Conservation (phyloP, 1,139 yeast species). For the Saccharomyces hybrid region DNA sequence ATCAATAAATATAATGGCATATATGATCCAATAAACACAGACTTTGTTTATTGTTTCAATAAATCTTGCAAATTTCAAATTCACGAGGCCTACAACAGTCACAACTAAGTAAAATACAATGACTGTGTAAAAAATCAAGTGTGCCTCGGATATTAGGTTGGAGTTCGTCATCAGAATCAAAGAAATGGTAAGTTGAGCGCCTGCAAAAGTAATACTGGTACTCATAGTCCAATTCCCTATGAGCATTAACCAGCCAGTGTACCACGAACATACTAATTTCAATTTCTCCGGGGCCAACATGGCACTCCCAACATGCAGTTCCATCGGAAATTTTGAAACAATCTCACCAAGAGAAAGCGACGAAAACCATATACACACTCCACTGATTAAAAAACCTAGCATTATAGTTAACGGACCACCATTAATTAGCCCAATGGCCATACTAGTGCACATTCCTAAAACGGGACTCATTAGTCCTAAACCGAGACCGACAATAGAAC, state of each 20-base stretch:
- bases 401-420: constrained; percentile 69
- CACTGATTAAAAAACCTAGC: constrained; percentile 63
- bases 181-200: constrained; percentile 62
- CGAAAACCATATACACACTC: constrained; percentile 53
- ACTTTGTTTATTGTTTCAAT: constrained; percentile 57
- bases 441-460: constrained; percentile 62
- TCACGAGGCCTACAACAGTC: constrained; percentile 53
- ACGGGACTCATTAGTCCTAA: constrained; percentile 77
- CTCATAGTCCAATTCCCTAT: constrained; percentile 75
- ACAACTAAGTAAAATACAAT: constrained; percentile 49
- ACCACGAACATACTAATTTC: constrained; percentile 56
- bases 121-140: constrained; percentile 45
- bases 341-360: constrained; percentile 65
- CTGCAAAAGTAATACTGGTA: constrained; percentile 64
- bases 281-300: constrained; percentile 52
- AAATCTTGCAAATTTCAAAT: constrained; percentile 49
- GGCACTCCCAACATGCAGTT: constrained; percentile 70
- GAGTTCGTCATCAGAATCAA: constrained; percentile 54
- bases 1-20: constrained; percentile 64
- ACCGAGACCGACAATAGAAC: constrained; percentile 65
- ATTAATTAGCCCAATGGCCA: constrained; percentile 59
- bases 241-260: constrained; percentile 66
- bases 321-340: constrained; percentile 66
- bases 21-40: constrained; percentile 67
- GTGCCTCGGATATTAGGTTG: constrained; percentile 44